These are phyloP conservation scores for Salix purpurea DNA, from an alignment of 345 rosid species.

Conservation along the genomic window DNA sequence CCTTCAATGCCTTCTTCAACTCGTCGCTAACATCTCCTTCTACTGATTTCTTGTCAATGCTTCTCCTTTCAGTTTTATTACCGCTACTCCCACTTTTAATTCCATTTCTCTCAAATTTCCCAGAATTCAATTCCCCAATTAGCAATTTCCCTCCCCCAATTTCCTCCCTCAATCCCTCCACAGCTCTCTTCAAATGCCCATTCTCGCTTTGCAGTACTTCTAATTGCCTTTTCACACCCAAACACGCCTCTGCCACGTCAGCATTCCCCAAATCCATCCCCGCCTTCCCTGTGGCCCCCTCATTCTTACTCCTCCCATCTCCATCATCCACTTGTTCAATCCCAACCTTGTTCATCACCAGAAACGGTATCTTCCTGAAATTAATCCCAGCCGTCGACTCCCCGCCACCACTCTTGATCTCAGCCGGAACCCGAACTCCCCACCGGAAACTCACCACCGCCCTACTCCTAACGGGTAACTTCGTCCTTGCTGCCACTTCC, in stretches of 20 bases:
- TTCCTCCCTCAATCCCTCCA: conserved; percentile 68
- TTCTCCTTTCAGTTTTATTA: conserved; percentile 36
- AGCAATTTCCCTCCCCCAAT: conserved; percentile 26
- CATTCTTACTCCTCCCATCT: conserved; percentile 22
- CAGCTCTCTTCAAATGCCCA: conserved; percentile 50
- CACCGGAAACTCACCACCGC: conserved; percentile 75
- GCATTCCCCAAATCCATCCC: conserved; percentile 17
- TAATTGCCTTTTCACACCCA: conserved; percentile 50
- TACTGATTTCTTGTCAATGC: conserved; percentile 40
- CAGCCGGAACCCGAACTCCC: conserved; percentile 89
- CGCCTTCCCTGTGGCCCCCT: neutral
- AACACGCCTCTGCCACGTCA: conserved; percentile 52
- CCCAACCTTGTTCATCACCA: conserved; percentile 85
- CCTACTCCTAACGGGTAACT: conserved; percentile 56
- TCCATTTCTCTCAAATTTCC: conserved; percentile 44
- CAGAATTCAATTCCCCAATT: conserved; percentile 30
- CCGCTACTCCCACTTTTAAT: conserved; percentile 16
- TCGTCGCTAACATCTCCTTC: conserved; percentile 62
- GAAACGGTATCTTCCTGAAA: conserved; percentile 56
- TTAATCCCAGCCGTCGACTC: conserved; percentile 46
- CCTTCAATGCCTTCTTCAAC: conserved; percentile 62
- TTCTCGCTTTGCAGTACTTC: conserved; percentile 71
- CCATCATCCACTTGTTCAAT: conserved; percentile 63
- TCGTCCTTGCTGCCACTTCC: conserved; percentile 72
- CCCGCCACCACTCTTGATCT: conserved; percentile 31